Conservation (phyloP, 1,139 yeast genomes). For the Candida tropicalis region DNA sequence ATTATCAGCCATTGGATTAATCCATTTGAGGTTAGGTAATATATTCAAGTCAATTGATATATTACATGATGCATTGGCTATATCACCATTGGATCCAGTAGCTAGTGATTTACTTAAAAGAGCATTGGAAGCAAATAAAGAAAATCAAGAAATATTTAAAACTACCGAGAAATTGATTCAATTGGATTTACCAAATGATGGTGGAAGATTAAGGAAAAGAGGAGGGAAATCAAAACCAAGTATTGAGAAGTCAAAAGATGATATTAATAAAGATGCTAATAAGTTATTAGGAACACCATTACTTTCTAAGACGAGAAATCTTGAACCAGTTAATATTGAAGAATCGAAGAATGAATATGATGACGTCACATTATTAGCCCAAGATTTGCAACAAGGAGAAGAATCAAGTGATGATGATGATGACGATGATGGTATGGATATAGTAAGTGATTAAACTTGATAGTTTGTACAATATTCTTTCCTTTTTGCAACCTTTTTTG, state of each 20-base stretch:
- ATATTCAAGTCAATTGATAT: slow-evolving; percentile 69
- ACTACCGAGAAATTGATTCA: slow-evolving; percentile 21
- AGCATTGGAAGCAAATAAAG: slow-evolving; percentile 71
- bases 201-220: slow-evolving; percentile 6
- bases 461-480: not conserved
- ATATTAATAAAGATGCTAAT: slow-evolving; percentile 12
- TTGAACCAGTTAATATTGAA: not conserved
- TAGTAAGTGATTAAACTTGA: slow-evolving; percentile 51
- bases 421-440: slow-evolving; percentile 59
- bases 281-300: slow-evolving; percentile 26
- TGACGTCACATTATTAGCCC: slow-evolving; percentile 39
- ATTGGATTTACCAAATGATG: slow-evolving; percentile 22
- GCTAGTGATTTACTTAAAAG: slow-evolving; percentile 79
- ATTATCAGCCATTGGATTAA: slow-evolving; percentile 81
- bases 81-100: slow-evolving; percentile 80
- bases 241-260: slow-evolving; percentile 1
- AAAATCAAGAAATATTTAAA: slow-evolving; percentile 29
- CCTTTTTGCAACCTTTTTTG: not conserved
- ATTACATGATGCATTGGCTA: slow-evolving; percentile 79
- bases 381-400: slow-evolving; percentile 52
- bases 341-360: slow-evolving; percentile 8
- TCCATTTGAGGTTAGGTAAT: slow-evolving; percentile 71
- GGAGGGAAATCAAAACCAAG: slow-evolving; percentile 2
- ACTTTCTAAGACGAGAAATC: slow-evolving; percentile 19
- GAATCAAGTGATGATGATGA: slow-evolving; percentile 50